These are phyloP conservation scores for Geotrichum bryndzae DNA, from an alignment of 1,139 yeast genomes.

Conservation along the genomic window DNA sequence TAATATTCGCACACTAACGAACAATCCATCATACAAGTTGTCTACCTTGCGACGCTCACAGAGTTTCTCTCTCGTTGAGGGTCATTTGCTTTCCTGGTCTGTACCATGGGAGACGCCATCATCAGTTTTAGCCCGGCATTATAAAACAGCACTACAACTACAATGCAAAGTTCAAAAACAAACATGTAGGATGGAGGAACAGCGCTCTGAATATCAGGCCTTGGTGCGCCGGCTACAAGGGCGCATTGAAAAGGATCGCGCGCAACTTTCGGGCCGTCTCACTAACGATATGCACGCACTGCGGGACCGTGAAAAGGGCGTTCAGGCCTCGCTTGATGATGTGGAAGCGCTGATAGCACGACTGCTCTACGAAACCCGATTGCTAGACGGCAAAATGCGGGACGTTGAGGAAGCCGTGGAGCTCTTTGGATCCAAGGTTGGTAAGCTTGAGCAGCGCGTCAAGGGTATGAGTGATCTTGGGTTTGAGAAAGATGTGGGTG, in stretches of 20 bases:
- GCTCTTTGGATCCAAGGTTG: constrained; percentile 42
- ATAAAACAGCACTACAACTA: constrained; percentile 9
- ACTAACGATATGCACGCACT: constrained; percentile 36
- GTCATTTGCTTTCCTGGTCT: constrained; percentile 7
- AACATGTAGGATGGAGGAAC: constrained; percentile 1
- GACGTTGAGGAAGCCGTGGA: constrained; percentile 75
- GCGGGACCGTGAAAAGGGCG: constrained; percentile 33
- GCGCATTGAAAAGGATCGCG: constrained; percentile 34
- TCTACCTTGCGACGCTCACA: constrained; percentile 13
- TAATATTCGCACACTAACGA: constrained; percentile 2
- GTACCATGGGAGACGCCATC: constrained; percentile 13
- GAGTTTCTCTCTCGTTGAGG: constrained; percentile 13
- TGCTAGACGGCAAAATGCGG: constrained; percentile 63
- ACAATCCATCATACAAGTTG: constrained; percentile 9
- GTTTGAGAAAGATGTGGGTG: background rate
- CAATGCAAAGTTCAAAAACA: constrained; percentile 8
- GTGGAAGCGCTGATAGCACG: constrained; percentile 68
- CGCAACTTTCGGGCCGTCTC: constrained; percentile 27
- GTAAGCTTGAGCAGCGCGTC: constrained; percentile 34
- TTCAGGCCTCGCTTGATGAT: constrained; percentile 52
- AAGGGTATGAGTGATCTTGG: background rate
- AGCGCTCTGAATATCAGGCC: constrained; percentile 8
- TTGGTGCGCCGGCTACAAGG: constrained; percentile 27
- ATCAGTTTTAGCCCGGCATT: constrained; percentile 3
- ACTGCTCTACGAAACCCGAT: constrained; percentile 70